Base-by-base conservation (phyloP, 768 basidiomycete genomes). In the Rhodotorula babjevae region DNA sequence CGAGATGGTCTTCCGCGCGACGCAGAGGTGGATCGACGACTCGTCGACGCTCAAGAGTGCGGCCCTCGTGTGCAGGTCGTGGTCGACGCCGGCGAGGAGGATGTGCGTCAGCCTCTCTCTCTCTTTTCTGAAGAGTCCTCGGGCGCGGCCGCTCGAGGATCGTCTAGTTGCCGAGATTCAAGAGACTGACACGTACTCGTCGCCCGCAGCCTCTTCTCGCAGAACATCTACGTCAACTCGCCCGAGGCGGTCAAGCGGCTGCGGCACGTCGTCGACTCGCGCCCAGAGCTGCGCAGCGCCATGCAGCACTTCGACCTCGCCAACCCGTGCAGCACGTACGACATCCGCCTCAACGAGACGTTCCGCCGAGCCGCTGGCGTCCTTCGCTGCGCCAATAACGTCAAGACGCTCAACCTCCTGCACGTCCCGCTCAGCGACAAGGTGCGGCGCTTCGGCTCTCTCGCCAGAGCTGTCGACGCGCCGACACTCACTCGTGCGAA, bases 381-480 rank as follows among this genome's bases (percentile, higher is more conserved):
- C 23, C 46, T 71, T 3, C 59, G 65, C 16, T 0, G 0, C 25
- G 62, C 70, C n/a, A 25, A 27, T 25, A 19, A 31, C 31, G 61
- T 71, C 36, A 57, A 14, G 23, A 46, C 62, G 31, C 16, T 71
- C 23, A 57, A 11, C 25, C 15, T 66, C 27, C 29, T 66, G 21
- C 70, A 71, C 23, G 27, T 63, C 15, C 53, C n/a, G 14, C 36
- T 66, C 18, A 23, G 23, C 12, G 65, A 66, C 53, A 71, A 71
- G 65, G 70, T 71, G n/a, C 21, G 55, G 27, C 31, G 0, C 3
- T 46, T 23, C 14, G 0, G 11, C 16, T 25, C 46, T 27, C 40
- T 33, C 44, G 10, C 29, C 55, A 15, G 12, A 16, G 10, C 53
- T 5, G 15, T 5, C 12, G 36, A 36, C 36, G 36, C 50, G 40